Conservation (phyloP, 108 stramenopile genomes). For the Pseudonitzschia multiseries region DNA sequence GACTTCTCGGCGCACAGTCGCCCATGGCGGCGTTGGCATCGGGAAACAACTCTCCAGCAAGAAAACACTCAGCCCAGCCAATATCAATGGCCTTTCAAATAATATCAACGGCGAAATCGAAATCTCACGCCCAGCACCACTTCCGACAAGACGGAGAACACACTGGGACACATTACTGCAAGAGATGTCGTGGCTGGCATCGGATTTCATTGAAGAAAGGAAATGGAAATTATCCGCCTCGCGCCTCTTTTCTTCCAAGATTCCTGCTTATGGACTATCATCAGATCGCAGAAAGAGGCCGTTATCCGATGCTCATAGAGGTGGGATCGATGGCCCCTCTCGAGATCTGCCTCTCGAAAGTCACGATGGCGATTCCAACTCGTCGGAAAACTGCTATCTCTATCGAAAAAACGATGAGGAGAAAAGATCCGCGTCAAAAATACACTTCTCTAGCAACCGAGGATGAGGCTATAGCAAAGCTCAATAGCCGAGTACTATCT, state of each 20-base stretch:
- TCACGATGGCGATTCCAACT: not conserved
- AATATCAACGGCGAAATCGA: not conserved
- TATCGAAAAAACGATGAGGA: not conserved
- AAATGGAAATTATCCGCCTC: conserved; percentile 79
- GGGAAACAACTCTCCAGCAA: not conserved
- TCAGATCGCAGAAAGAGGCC: conserved; percentile 1
- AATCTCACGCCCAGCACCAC: conserved; percentile 5
- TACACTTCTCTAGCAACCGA: conserved; percentile 5
- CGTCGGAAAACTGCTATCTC: too few relatives aligned
- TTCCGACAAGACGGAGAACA: conserved; percentile 69
- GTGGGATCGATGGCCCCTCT: not conserved
- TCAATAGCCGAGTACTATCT: conserved; percentile 5
- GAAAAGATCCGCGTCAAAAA: not conserved
- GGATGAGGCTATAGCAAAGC: conserved; percentile 5
- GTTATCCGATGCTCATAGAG: not conserved
- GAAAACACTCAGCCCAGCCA: not conserved
- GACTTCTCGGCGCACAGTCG: not conserved
- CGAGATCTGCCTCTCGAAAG: not conserved
- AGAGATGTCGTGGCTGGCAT: conserved; percentile 88
- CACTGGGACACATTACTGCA: conserved; percentile 85
- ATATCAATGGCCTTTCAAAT: not conserved
- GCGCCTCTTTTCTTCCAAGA: conserved; percentile 36
- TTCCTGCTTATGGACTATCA: conserved; percentile 5
- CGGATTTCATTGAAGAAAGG: conserved; percentile 87
- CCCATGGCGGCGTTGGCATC: not conserved